Evolutionary conservation across 2,329 filamentous ascomycete species (phyloP).

Genomic region (Cordyceps fumosorosea): DNA sequence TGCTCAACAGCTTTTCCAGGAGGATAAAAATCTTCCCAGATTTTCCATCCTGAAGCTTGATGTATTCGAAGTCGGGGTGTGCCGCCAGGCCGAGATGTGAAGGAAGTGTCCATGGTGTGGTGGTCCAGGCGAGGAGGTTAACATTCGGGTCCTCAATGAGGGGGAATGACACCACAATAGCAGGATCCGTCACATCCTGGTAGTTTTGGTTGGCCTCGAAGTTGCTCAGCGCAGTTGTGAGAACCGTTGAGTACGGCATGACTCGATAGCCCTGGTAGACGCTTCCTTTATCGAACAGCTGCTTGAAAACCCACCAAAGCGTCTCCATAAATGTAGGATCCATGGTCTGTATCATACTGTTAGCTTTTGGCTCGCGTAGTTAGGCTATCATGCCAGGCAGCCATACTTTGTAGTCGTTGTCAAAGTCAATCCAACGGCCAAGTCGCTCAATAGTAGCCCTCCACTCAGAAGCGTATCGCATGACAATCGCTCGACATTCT

Average conservation of each 20-base stretch:
- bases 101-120: conserved; percentile 78
- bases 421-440: conserved; percentile 95
- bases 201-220: conserved; percentile 95
- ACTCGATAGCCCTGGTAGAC: conserved; percentile 89
- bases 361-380: not conserved
- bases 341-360: conserved; percentile 59
- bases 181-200: conserved; percentile 85
- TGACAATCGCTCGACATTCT: conserved; percentile 87
- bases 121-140: conserved; percentile 79
- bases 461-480: conserved; percentile 86
- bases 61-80: conserved; percentile 77
- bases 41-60: conserved; percentile 78
- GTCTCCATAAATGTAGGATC: conserved; percentile 93
- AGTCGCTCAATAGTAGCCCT: conserved; percentile 78
- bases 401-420: conserved; percentile 85
- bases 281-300: conserved; percentile 80
- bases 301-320: conserved; percentile 95
- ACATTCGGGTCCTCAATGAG: conserved; percentile 71
- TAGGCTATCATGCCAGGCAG: not conserved
- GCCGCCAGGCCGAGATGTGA: conserved; percentile 72
- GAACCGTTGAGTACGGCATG: conserved; percentile 89
- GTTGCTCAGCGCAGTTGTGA: conserved; percentile 85
- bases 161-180: conserved; percentile 82
- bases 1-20: conserved; percentile 71
- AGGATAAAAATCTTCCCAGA: conserved; percentile 80